These are phyloP conservation scores for Fusarium udum DNA, from an alignment of 2,329 filamentous ascomycete species.

Conservation along the genomic window DNA sequence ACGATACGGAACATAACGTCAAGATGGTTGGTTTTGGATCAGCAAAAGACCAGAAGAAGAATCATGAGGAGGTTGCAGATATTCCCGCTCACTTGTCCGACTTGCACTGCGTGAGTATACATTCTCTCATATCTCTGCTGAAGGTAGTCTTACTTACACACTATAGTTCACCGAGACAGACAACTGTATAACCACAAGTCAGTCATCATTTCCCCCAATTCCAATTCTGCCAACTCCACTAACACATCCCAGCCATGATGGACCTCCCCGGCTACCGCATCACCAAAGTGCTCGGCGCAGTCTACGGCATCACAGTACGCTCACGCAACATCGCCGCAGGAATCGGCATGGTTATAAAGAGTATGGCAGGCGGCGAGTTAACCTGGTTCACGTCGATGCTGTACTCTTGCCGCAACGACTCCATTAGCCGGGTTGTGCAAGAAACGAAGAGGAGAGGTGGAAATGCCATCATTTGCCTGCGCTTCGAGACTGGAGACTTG, in stretches of 20 bases:
- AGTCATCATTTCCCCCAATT: not conserved
- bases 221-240: not conserved
- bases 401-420: slow-evolving; percentile 67
- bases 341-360: slow-evolving; percentile 65
- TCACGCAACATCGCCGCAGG: slow-evolving; percentile 67
- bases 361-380: slow-evolving; percentile 67
- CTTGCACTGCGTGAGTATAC: slow-evolving; percentile 55
- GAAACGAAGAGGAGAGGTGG: slow-evolving; percentile 67
- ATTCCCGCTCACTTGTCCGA: slow-evolving; percentile 56
- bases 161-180: slow-evolving; percentile 64
- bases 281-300: slow-evolving; percentile 64
- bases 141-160: not conserved
- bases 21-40: slow-evolving; percentile 42
- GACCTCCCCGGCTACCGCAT: slow-evolving; percentile 70
- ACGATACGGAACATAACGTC: not conserved
- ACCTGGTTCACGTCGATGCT: slow-evolving; percentile 68
- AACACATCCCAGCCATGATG: slow-evolving; percentile 59
- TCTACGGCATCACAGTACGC: slow-evolving; percentile 66
- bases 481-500: slow-evolving; percentile 66
- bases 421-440: slow-evolving; percentile 63
- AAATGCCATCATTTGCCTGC: slow-evolving; percentile 67
- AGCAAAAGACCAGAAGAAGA: slow-evolving; percentile 37
- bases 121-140: no score
- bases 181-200: slow-evolving; percentile 67
- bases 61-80: slow-evolving; percentile 46